These are phyloP conservation scores for Mucor saturninus DNA, from an alignment of 371 early-diverging fungal species.

Conservation along the genomic window DNA sequence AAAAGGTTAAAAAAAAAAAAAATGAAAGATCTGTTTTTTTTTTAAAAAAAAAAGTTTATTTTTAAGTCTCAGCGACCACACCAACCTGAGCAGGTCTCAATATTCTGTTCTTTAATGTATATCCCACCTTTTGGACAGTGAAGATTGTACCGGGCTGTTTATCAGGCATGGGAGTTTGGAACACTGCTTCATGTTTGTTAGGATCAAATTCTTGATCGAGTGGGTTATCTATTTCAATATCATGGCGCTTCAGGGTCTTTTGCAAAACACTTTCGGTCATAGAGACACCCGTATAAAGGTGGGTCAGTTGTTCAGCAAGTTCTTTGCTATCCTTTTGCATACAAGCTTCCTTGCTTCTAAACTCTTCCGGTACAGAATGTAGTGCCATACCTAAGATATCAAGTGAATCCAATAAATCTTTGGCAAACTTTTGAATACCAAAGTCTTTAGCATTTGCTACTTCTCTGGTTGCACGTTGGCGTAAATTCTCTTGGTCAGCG, in stretches of 20 bases:
- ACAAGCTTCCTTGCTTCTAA: slow-evolving; percentile 6
- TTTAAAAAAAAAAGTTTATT: slow-evolving; percentile 4
- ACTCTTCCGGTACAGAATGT: slow-evolving; percentile 61
- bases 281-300: slow-evolving; percentile 80
- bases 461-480: slow-evolving; percentile 79
- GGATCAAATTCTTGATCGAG: slow-evolving; percentile 19
- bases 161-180: slow-evolving; percentile 74
- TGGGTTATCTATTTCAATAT: slow-evolving; percentile 16
- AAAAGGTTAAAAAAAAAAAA: background rate
- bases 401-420: slow-evolving; percentile 85
- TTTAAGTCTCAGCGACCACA: slow-evolving; percentile 63
- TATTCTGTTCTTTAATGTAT: slow-evolving; percentile 79
- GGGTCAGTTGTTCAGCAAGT: slow-evolving; percentile 51
- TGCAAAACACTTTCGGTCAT: slow-evolving; percentile 82
- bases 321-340: slow-evolving; percentile 17
- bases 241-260: slow-evolving; percentile 79
- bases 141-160: slow-evolving; percentile 83
- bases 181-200: slow-evolving; percentile 53
- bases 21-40: background rate
- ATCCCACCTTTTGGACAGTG: slow-evolving; percentile 85
- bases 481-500: slow-evolving; percentile 92
- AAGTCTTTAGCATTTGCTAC: slow-evolving; percentile 72
- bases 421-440: slow-evolving; percentile 91
- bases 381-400: slow-evolving; percentile 87
- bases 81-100: slow-evolving; percentile 92